Base-by-base conservation (phyloP, 2,329 filamentous ascomycete genomes). In the Macroventuria anomochaeta region DNA sequence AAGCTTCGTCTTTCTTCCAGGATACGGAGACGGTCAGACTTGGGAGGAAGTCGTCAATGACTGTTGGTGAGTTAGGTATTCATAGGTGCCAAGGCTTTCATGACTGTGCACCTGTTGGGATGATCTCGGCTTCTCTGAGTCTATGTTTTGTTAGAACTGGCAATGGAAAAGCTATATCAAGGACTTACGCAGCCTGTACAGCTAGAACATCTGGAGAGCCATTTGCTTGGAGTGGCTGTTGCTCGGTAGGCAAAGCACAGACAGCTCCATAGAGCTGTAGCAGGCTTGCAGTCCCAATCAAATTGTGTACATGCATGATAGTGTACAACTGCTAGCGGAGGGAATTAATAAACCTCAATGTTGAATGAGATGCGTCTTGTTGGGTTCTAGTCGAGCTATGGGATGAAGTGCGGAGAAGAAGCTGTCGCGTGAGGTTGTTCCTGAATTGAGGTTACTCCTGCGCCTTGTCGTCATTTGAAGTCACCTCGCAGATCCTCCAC, bases 31-130 rank as follows among this genome's bases (percentile, higher is more conserved):
- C 64, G 32, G 78, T 76, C 46, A 85, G 74, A 6, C 76, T 76
- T 5, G 85, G 85, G 3, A 77, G 68, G 69, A 88, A 88, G 56
- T 83, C 79, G 58, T 86, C 80, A 53, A 88, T 78, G 17, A 88
- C 83, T 83, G 64, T 18, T 29, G 21, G 10, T 12, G 13, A 31
- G 38, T 64, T 31, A 63, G 59, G 38, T 8, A 21, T 23, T 26
- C 18, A 12, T 13, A 1, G 36, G 18, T 10, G 7, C 2, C 5
- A 4, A 4, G 7, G 7, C 3, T 11, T 18, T 7, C 12, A 25
- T n/a, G 25, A 23, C 11, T 34, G 11, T 15, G 13, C 64, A 72
- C 72, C 73, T 50, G 73, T 75, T 11, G 74, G 73, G 34, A 76
- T 76, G 28, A 77, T 76, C 49, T 76, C 72, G 18, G 75, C 75